Evolutionary conservation across 441 rosid genomes (phyloP), one percentile per base, ranked within the genome.

Genomic region (Erodium moschatum): DNA sequence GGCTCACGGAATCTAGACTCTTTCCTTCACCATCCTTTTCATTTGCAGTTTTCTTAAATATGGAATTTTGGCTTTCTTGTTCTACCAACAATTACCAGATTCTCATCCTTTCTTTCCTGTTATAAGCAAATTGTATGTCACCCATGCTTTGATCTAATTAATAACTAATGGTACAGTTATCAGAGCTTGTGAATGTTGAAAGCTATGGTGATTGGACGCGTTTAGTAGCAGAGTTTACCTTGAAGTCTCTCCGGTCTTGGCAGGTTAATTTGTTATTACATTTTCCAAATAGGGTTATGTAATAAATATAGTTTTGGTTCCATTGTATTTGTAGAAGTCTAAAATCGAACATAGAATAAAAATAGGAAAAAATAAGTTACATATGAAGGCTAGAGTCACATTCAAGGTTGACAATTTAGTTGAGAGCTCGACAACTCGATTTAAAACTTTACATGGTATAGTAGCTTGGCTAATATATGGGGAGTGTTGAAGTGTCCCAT

Each of bases 131-230:
- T 46, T 11, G 52, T 12, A 11, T 46, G 52, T 4, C 52, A 46
- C n/a, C 15, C 52, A 46, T 46, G 52, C 15, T 12, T 46, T 46
- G 52, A 46, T 46, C 52, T 46, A 46, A 46, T 46, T 46, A 46
- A 2, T 46, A 46, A 46, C 15, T 82, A 67, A 27, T 73, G 68
- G 80, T 75, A 81, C 91, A 96, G 98, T 80, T 96, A 81, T 88
- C 97, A 46, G 99, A 96, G 86, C 96, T 96, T 78, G 97, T 92
- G 83, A 96, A 86, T 73, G 85, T 96, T 81, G 97, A 92, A 67
- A 97, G 98, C 69, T 96, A 96, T 67, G 81, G 94, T 81, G 99
- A 92, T 66, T 96, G 99, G 99, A 96, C 92, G 81, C 92, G 77
- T 35, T 77, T 92, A 81, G 94, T 96, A 46, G 99, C 99, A 8